Conservation (phyloP, 129 eudicot genomes). For the Erigeron canadensis region DNA sequence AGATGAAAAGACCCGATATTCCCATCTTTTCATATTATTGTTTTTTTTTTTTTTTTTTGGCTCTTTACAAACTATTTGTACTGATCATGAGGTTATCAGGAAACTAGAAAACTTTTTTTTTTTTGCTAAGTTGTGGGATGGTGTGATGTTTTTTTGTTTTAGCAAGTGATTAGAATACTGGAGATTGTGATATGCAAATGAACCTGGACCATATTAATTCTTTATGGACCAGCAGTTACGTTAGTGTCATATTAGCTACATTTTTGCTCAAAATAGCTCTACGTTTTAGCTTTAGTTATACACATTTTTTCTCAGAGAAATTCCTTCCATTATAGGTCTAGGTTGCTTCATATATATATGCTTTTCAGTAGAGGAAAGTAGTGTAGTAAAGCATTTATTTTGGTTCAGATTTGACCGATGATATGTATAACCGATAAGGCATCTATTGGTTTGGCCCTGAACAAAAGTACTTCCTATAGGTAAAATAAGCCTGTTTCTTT, state of each 20-base stretch:
- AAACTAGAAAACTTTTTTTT: neutral
- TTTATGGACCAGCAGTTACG: neutral
- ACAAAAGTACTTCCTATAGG: no score
- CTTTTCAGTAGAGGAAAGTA: no score
- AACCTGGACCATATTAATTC: neutral
- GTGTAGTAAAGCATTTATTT: no score
- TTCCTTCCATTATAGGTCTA: no score
- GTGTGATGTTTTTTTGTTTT: neutral
- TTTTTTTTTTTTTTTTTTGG: neutral
- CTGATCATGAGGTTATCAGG: neutral
- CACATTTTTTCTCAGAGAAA: neutral
- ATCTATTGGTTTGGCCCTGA: no score
- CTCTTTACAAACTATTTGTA: neutral
- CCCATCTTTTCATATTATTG: neutral
- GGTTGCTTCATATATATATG: no score
- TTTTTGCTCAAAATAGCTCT: neutral
- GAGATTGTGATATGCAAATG: neutral
- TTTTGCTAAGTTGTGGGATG: neutral
- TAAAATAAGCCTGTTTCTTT: no score
- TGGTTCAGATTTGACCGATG: no score
- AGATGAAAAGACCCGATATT: neutral
- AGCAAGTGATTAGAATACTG: neutral
- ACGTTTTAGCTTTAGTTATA: neutral
- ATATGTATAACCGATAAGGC: no score
- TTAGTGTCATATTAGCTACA: no score